A percentile compares a stretch with the other conserved stretches of the same genome.
These are phyloP conservation scores for Suillus plorans DNA, from an alignment of 768 basidiomycete species.

Conservation along the genomic window DNA sequence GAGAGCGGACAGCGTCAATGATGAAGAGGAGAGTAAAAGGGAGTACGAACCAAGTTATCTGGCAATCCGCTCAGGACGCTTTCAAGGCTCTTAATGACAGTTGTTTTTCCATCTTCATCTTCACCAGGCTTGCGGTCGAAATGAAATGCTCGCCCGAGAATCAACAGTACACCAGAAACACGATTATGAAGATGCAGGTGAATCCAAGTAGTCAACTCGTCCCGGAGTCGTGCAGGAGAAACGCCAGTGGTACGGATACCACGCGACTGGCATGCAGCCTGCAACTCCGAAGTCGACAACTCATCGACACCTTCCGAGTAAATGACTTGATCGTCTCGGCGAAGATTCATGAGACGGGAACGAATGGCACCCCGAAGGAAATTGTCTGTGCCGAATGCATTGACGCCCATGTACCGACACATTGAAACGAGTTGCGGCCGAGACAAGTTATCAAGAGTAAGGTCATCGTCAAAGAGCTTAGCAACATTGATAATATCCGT, in stretches of 20 bases:
- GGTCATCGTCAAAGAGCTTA: conserved; percentile 95
- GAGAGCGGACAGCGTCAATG: conserved; percentile 8
- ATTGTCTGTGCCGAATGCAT: conserved; percentile 98
- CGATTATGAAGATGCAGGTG: conserved; percentile 85
- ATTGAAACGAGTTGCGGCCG: conserved; percentile 98
- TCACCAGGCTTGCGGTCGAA: conserved; percentile 78
- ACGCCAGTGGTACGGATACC: conserved; percentile 89
- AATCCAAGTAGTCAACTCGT: conserved; percentile 93
- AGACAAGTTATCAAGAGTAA: conserved; percentile 96
- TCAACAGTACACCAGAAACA: conserved; percentile 90
- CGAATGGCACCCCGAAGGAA: conserved; percentile 93
- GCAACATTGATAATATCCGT: conserved; percentile 92
- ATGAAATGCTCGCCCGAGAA: conserved; percentile 93
- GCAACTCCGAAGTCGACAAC: conserved; percentile 88
- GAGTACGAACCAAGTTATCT: conserved; percentile 73
- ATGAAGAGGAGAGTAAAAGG: conserved; percentile 1
- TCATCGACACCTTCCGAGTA: conserved; percentile 86
- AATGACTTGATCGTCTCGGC: conserved; percentile 93
- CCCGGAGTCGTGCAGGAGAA: conserved; percentile 83
- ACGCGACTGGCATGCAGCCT: conserved; percentile 90
- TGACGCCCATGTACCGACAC: conserved; percentile 97
- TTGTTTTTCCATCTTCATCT: conserved; percentile 80
- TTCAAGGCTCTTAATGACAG: conserved; percentile 79
- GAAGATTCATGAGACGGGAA: conserved; percentile 74
- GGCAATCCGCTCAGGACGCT: conserved; percentile 89